A percentile compares a stretch with the other conserved stretches of the same genome.
These are phyloP conservation scores for Nakaseomyces bracarensis DNA, from an alignment of 1,139 yeast genomes.

Conservation along the genomic window DNA sequence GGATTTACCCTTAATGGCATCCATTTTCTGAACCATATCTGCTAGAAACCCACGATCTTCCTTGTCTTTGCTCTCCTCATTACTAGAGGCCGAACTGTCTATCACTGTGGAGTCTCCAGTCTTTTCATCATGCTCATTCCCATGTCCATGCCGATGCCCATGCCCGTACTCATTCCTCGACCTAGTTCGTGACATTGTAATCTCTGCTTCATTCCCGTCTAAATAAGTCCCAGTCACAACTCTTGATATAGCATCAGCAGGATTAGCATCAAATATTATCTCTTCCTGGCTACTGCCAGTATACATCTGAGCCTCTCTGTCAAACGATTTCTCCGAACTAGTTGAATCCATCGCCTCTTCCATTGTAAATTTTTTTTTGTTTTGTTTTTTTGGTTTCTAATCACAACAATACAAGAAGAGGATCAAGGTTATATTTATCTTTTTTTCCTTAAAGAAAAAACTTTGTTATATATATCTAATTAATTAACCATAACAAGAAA, in stretches of 20 bases:
- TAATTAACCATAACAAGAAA: too few relatives aligned
- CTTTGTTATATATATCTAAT: too few relatives aligned
- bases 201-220: background rate
- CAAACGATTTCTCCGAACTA: background rate
- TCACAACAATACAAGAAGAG: too few relatives aligned
- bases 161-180: background rate
- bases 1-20: background rate
- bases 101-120: background rate
- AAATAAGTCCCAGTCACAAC: background rate
- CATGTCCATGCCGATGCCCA: too few relatives aligned
- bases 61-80: background rate
- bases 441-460: too few relatives aligned
- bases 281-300: background rate
- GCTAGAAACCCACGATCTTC: background rate
- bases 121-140: background rate
- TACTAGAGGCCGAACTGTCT: background rate
- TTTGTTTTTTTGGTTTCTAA: background rate
- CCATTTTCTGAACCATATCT: background rate
- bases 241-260: conserved; percentile 2
- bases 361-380: background rate
- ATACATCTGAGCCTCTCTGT: conserved; percentile 1
- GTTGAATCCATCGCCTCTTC: background rate
- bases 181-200: background rate
- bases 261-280: background rate
- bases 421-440: too few relatives aligned